Conservation (phyloP, 2,329 filamentous ascomycete genomes). For the Talaromyces sp. region DNA sequence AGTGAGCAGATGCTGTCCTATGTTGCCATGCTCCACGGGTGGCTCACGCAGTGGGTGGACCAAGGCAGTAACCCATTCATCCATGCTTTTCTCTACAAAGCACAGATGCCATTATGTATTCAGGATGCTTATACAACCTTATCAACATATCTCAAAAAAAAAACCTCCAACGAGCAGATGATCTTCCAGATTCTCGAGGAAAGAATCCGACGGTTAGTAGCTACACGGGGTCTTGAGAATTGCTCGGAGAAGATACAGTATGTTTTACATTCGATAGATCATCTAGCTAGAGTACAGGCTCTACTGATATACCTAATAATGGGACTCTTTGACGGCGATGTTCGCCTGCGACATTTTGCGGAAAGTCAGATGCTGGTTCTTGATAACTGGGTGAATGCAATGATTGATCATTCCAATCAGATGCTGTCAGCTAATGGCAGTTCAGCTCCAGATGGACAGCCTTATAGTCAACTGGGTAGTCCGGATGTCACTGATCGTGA, state of each 20-base stretch:
- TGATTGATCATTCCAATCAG: not conserved
- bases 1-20: not conserved
- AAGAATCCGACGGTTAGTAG: not conserved
- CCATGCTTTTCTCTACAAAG: not conserved
- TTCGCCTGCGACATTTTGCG: conserved; percentile 2
- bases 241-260: not conserved
- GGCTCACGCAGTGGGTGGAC: conserved; percentile 3
- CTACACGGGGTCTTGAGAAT: not conserved
- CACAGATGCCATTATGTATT: not conserved
- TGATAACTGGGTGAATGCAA: not conserved
- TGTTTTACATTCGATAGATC: not conserved
- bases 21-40: not conserved
- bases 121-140: conserved; percentile 9
- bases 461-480: not conserved
- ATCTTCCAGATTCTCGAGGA: conserved; percentile 5
- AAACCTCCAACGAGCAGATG: not conserved
- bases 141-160: not conserved
- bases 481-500: not conserved
- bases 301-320: not conserved
- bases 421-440: not conserved
- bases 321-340: conserved; percentile 5
- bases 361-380: conserved; percentile 1
- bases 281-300: conserved; percentile 8
- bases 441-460: not conserved
- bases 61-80: conserved; percentile 8